Base-by-base conservation (phyloP, 2,329 filamentous ascomycete genomes). In the Nigrospora oryzae region DNA sequence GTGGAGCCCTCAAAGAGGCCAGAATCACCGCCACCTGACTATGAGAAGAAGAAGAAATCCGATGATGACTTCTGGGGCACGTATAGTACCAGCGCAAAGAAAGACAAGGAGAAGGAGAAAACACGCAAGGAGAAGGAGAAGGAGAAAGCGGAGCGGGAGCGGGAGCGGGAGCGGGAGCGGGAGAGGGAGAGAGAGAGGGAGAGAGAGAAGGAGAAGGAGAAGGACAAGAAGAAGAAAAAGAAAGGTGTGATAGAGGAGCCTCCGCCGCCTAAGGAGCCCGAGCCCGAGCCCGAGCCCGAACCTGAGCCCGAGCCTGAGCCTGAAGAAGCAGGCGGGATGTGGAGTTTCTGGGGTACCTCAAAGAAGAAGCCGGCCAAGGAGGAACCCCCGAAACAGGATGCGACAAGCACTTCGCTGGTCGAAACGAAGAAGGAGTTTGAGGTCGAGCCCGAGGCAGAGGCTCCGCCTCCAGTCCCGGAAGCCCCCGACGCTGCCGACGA, bases 341-440 rank as follows among this genome's bases (percentile, higher is more conserved):
- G 77, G 58, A 71, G 66, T 47, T 71, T 73, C 40, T 81, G 77
- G 68, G 74, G 72, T 31, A 76, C 71, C 42, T 65, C 68, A 11
- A 77, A 77, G 55, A 78, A 77, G 49, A 44, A 44, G 31, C 35
- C 17, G 6, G 30, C 12, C 15, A 23, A 36, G 23, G 23, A 28
- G 23, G 23, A 36, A 57, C 46, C 11, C 66, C 45, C 45, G 68
- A 67, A 47, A 64, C 65, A 36, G 58, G 54, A 42, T 50, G 49
- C 47, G 55, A 57, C 39, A n/a, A 55, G 46, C 32, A 51, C 46
- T 42, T 46, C 52, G 34, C 44, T 53, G 40, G 44, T 51, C 17
- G 55, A 58, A 45, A 12, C 56, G 14, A 53, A 57, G 15, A 52
- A 49, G 28, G 47, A 43, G 15, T 44, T 36, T n/a, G n/a, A n/a